These are phyloP conservation scores for Solanum tarijense DNA, from an alignment of 257 asterid species.

Conservation along the genomic window DNA sequence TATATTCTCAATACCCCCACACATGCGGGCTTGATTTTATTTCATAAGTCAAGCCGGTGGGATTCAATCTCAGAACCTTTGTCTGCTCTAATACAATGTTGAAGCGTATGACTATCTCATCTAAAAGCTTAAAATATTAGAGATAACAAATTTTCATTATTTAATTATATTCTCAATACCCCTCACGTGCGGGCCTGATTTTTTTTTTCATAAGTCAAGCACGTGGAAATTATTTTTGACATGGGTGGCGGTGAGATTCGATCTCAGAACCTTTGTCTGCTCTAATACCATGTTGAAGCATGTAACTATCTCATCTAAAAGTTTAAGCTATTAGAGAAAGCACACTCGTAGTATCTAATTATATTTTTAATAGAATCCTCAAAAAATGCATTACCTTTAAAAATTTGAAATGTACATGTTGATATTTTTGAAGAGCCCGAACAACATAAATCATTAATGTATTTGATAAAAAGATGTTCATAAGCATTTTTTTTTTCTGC, in stretches of 20 bases:
- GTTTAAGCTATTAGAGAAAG: no score
- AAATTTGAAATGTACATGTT: background rate
- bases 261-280: background rate
- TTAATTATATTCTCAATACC: background rate
- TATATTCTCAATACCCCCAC: no score
- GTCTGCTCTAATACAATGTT: background rate
- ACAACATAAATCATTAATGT: background rate
- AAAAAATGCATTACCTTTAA: background rate
- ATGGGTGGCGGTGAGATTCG: background rate
- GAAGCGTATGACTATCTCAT: background rate
- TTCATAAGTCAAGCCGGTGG: no score
- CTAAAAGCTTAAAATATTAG: no score
- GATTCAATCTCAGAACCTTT: no score
- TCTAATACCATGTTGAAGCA: background rate
- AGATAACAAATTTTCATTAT: no score
- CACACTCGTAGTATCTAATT: no score
- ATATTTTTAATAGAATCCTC: background rate
- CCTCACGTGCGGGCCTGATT: background rate
- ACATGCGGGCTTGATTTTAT: no score
- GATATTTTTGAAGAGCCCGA: background rate
- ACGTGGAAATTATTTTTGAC: background rate
- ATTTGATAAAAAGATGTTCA: background rate
- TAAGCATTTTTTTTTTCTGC: background rate
- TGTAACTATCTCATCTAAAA: background rate
- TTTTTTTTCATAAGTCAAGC: background rate